Evolutionary conservation across 257 asterid species (phyloP).

Genomic region (Primulina tabacum): DNA sequence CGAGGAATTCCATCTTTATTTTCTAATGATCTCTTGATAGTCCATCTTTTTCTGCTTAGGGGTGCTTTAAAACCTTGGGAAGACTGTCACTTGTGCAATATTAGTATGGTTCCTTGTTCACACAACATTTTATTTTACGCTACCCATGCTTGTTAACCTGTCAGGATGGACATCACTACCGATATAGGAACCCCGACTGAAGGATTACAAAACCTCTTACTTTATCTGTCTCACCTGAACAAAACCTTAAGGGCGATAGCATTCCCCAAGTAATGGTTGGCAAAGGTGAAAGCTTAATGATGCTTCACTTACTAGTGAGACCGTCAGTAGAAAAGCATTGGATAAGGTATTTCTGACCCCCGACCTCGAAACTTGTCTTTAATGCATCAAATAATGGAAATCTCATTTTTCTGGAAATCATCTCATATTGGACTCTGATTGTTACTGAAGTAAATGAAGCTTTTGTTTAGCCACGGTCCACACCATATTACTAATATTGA

Average conservation of each 20-base stretch:
- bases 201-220: slow-evolving; percentile 36
- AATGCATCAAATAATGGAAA: neutral
- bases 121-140: neutral
- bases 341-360: slow-evolving; percentile 64
- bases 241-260: slow-evolving; percentile 39
- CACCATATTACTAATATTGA: too few relatives aligned
- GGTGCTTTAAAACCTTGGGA: neutral
- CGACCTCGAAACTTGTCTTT: slow-evolving; percentile 19
- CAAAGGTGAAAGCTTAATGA: slow-evolving; percentile 30
- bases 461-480: too few relatives aligned
- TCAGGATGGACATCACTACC: slow-evolving; percentile 46
- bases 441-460: neutral
- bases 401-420: neutral
- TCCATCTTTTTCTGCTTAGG: neutral
- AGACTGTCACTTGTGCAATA: neutral
- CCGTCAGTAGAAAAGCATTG: slow-evolving; percentile 86
- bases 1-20: neutral
- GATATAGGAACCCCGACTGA: slow-evolving; percentile 36
- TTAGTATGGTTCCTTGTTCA: neutral
- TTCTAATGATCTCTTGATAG: neutral
- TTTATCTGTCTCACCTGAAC: slow-evolving; percentile 35
- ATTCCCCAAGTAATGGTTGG: slow-evolving; percentile 34
- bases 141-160: slow-evolving; percentile 23
- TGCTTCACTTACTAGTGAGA: slow-evolving; percentile 53
- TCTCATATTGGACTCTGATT: neutral